A percentile compares a stretch with the other conserved stretches of the same genome.
phyloP scores from a whole-genome alignment of 1,284 basidiomycete species.

The Hortiboletus rubellus region DNA sequence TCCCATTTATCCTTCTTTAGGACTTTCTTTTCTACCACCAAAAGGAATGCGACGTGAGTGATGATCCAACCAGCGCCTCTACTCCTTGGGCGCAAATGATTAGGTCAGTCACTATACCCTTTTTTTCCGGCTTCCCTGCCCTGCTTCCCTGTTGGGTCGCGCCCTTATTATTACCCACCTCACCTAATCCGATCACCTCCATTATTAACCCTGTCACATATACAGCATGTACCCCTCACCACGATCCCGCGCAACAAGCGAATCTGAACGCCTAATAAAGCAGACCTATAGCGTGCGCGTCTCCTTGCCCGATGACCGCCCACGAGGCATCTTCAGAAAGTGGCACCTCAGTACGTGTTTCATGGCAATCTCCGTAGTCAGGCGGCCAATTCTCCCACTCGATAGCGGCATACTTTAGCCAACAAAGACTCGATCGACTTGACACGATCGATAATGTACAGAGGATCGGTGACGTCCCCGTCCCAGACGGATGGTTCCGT shows the following conservation, averaged over 20 bases:
- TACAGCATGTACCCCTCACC: conserved; percentile 38
- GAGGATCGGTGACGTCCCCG: conserved; percentile 58
- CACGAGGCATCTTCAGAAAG: conserved; percentile 64
- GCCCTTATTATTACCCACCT: background rate
- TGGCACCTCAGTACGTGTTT: conserved; percentile 75
- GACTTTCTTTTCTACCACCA: conserved; percentile 84
- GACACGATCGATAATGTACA: conserved; percentile 65
- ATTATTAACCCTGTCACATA: conserved; percentile 17
- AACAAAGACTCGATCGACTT: conserved; percentile 65
- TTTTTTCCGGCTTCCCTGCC: conserved; percentile 3
- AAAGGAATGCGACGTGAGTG: conserved; percentile 65
- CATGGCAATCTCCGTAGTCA: conserved; percentile 27
- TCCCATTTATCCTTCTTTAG: conserved; percentile 37
- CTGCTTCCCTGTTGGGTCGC: conserved; percentile 9
- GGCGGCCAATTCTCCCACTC: conserved; percentile 13
- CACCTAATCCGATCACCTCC: conserved; percentile 24
- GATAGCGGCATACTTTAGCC: conserved; percentile 78
- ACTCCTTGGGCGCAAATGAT: conserved; percentile 76
- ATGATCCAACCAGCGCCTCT: conserved; percentile 62
- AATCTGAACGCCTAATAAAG: conserved; percentile 67
- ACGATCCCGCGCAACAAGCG: conserved; percentile 42
- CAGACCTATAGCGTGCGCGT: conserved; percentile 84
- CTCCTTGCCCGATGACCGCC: conserved; percentile 62
- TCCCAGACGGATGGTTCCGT: conserved; percentile 74
- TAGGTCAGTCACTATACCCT: conserved; percentile 44